These are phyloP conservation scores for Colletotrichum musicola DNA, from an alignment of 2,329 filamentous ascomycete species.

Conservation along the genomic window DNA sequence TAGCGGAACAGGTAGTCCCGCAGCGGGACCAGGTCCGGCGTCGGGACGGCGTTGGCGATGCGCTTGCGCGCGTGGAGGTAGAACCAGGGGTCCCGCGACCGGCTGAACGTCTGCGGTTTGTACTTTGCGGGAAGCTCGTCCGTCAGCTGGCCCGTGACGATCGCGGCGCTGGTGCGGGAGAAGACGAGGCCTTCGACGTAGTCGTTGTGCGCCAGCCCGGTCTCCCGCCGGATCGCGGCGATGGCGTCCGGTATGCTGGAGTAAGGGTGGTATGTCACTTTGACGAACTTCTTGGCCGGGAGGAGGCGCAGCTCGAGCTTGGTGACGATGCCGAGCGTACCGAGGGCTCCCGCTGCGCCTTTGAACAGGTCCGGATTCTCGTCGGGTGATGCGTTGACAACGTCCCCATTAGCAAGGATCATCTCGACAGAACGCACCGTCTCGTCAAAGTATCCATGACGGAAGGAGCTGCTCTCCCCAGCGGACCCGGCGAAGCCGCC, in stretches of 20 bases:
- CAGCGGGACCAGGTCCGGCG: conserved; percentile 69
- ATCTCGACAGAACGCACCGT: conserved; percentile 74
- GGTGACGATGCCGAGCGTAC: conserved; percentile 76
- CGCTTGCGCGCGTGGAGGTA: conserved; percentile 70
- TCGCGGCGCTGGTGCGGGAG: conserved; percentile 64
- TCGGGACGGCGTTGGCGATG: conserved; percentile 42
- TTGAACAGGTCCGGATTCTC: conserved; percentile 72
- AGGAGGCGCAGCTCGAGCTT: conserved; percentile 71
- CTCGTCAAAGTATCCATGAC: conserved; percentile 74
- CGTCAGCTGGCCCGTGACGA: conserved; percentile 71
- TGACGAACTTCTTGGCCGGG: conserved; percentile 66
- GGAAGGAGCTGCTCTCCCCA: conserved; percentile 77
- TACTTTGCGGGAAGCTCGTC: conserved; percentile 55
- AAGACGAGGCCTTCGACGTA: conserved; percentile 80
- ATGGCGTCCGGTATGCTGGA: conserved; percentile 54
- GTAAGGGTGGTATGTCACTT: conserved; percentile 67
- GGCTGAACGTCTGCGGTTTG: conserved; percentile 63
- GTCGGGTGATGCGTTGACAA: conserved; percentile 66
- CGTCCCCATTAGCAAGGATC: conserved; percentile 70
- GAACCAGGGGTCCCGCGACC: conserved; percentile 77
- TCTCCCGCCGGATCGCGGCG: conserved; percentile 59
- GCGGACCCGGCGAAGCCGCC: conserved; percentile 76
- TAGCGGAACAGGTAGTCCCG: conserved; percentile 79
- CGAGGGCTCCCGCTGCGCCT: conserved; percentile 74
- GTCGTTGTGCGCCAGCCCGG: conserved; percentile 59